A percentile compares a stretch with the other conserved stretches of the same genome.
Conservation (phyloP, 2,329 filamentous ascomycete species). For the Metarhizium anisopliae region DNA sequence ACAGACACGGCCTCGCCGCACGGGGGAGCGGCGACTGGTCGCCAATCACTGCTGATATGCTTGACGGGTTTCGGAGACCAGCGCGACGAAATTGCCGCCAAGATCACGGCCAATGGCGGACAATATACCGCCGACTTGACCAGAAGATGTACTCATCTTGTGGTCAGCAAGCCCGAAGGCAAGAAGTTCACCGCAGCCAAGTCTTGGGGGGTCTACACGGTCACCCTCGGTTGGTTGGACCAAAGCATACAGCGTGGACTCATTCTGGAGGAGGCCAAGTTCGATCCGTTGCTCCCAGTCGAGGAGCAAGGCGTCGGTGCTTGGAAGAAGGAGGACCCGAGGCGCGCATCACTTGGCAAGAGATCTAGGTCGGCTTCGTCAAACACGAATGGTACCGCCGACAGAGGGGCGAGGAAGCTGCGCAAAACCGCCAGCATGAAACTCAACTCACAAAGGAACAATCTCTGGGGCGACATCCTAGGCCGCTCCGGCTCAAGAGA, state of each 20-base stretch:
- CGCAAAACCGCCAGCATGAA: constrained; percentile 82
- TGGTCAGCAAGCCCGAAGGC: constrained; percentile 69
- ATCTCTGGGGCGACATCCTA: constrained; percentile 86
- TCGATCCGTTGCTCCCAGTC: constrained; percentile 62
- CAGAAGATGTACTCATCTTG: constrained; percentile 75
- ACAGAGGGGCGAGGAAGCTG: constrained; percentile 63
- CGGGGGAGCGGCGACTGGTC: constrained; percentile 14
- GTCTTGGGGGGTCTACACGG: constrained; percentile 70
- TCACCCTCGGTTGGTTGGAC: constrained; percentile 76
- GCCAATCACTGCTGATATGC: constrained; percentile 40
- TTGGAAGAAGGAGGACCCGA: constrained; percentile 48
- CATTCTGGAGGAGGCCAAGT: constrained; percentile 80
- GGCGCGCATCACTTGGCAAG: constrained; percentile 46
- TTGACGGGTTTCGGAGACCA: constrained; percentile 52
- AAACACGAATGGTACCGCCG: constrained; percentile 34
- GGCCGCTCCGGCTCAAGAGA: constrained; percentile 32
- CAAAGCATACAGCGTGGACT: constrained; percentile 80
- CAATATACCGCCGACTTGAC: constrained; percentile 82
- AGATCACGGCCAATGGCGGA: constrained; percentile 64
- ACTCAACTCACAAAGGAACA: constrained; percentile 68
- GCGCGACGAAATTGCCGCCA: constrained; percentile 61
- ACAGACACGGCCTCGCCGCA: constrained; percentile 22
- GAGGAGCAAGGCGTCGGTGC: constrained; percentile 70
- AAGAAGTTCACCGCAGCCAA: constrained; percentile 88
- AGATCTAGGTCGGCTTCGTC: constrained; percentile 42